These are phyloP conservation scores for Saccharomycopsis fermentans DNA, from an alignment of 805 yeast species.

Conservation along the genomic window DNA sequence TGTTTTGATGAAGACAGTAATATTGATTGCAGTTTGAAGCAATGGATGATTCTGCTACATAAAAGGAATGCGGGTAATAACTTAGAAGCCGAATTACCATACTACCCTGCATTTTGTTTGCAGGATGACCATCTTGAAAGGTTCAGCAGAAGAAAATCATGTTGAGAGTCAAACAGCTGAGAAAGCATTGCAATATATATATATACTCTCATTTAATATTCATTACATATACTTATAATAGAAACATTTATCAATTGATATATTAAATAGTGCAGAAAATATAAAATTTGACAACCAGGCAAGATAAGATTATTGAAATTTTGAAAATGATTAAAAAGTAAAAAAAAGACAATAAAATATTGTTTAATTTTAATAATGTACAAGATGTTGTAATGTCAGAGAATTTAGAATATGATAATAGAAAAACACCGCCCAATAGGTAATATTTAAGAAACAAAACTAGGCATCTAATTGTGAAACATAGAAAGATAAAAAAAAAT, in stretches of 20 bases:
- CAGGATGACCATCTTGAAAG: slow-evolving; percentile 16
- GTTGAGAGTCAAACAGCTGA: neutral
- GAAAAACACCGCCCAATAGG: neutral
- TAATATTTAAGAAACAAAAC: neutral
- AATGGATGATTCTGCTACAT: neutral
- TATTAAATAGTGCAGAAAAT: no score
- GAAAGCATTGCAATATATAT: no score
- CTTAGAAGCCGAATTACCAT: neutral
- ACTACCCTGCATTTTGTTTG: slow-evolving; percentile 18
- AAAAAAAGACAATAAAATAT: neutral
- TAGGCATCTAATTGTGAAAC: neutral
- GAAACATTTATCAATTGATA: no score
- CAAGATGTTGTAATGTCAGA: neutral
- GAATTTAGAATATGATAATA: neutral
- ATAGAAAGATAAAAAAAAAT: neutral
- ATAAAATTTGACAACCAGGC: no score
- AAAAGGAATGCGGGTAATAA: neutral
- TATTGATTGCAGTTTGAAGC: neutral
- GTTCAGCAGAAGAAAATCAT: slow-evolving; percentile 11
- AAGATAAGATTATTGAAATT: neutral
- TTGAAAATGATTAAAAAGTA: neutral
- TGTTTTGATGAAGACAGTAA: slow-evolving; percentile 5
- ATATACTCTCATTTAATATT: no score
- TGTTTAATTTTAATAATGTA: neutral
- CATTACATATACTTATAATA: neutral